Evolutionary conservation across 352 stramenopile species (phyloP).

Genomic region (Elongisporangium senticosum): DNA sequence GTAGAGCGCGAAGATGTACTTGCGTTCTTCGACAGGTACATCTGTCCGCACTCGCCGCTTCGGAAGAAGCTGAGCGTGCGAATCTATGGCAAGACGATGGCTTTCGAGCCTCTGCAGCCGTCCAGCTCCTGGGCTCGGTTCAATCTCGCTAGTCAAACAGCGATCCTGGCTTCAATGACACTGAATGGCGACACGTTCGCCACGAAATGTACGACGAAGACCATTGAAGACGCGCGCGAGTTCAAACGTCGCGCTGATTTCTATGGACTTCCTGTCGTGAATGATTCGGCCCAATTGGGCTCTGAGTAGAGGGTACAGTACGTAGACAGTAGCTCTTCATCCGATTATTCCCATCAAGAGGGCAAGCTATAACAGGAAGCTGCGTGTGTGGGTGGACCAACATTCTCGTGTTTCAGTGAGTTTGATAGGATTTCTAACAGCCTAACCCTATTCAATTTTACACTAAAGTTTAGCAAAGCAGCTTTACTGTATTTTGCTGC

Average conservation of each 20-base stretch:
- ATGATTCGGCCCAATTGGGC: too few species aligned
- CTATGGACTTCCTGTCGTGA: constrained; percentile 1
- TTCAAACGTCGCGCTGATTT: constrained; percentile 16
- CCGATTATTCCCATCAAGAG: too few species aligned
- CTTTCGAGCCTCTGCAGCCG: constrained; percentile 7
- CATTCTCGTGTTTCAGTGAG: too few species aligned
- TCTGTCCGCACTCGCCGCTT: constrained; percentile 16
- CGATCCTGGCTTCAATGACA: constrained; percentile 4
- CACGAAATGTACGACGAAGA: constrained; percentile 3
- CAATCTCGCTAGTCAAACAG: constrained; percentile 17
- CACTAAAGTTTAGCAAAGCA: too few species aligned
- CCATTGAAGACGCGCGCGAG: constrained; percentile 16
- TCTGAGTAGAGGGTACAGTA: background rate
- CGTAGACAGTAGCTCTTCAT: background rate
- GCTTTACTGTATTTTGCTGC: too few species aligned
- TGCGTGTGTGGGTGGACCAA: too few species aligned
- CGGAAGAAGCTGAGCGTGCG: constrained; percentile 54
- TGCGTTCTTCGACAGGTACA: constrained; percentile 62
- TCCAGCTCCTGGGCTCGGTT: constrained; percentile 11
- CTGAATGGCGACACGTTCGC: constrained; percentile 12
- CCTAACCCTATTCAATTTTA: too few species aligned
- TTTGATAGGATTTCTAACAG: too few species aligned
- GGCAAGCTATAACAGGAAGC: too few species aligned
- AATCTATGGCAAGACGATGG: constrained; percentile 42
- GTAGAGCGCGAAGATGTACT: constrained; percentile 49